Base-by-base conservation (phyloP, 352 stramenopile species). In the Phytophthora cactorum region DNA sequence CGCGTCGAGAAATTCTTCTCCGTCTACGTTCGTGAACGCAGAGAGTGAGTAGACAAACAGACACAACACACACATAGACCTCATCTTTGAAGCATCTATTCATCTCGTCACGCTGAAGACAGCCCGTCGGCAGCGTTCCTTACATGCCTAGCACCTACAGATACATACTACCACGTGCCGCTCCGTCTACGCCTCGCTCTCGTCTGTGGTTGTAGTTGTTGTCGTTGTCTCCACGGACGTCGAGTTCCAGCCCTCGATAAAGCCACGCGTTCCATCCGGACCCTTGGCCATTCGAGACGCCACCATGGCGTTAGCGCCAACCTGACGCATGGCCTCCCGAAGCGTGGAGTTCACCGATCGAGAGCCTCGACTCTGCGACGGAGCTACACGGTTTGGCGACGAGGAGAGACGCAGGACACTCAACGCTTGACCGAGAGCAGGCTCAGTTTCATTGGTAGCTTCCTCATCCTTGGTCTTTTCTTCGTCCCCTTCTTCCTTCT, bases 1-100 rank as follows among this genome's bases (percentile, higher is more conserved):
- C 81, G 85, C 15, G 68, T 91, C 1, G 82, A 92, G 41, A 92
- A 90, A 60, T 93, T 93, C 58, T 75, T 91, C 31, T 81, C 78
- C 28, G 76, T 92, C 53, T 91, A 92, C 68, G 66, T 92, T 49
- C 72, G 77, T 14, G 74, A 81, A 49, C 57, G 54, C 6, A 67
- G 34, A 59, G 57, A 36, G 0, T 66, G 17, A 57, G 3, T 9
- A 39, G 22, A 45, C 44, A 14, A n/a, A 25, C 28, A 34, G 11
- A 28, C 22, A 34, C 17, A 51, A 43, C 2, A 22, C 39, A 25
- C 39, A 46, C 7, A 46, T 43, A 59, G 22, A 52, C 17, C 8
- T 57, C 41, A 55, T 68, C 45, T 57, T 47, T 45, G 34, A 41
- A 38, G 47, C 47, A 61, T 51, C 53, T 60, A 51, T 60, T 60